Evolutionary conservation across 495 filamentous ascomycete genomes (phyloP), one percentile per base, ranked within the genome.

Genomic region (Xylaria scruposa): DNA sequence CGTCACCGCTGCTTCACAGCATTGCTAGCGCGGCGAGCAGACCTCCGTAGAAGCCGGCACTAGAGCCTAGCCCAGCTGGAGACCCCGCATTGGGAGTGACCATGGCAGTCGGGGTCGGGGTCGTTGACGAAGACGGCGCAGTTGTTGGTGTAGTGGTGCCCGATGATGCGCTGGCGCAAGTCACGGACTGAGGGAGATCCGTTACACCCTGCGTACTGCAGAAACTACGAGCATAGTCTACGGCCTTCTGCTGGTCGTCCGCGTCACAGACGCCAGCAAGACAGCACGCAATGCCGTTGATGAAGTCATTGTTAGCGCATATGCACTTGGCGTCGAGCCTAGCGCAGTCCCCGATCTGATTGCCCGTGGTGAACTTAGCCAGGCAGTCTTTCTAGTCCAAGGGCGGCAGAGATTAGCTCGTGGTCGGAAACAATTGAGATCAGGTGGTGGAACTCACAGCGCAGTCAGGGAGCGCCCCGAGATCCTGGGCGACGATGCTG

Each of bases 221-320:
- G 70, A 72, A 72, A 10, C 42, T 72, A 24, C 26, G n/a, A 31
- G 81, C 81, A 54, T 78, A 84, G 33, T 24, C 38, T 42, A 82
- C 73, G 19, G 84, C 83, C 33, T 70, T 13, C 49, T 86, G 49
- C 77, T 92, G 88, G 49, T 92, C 90, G 0, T 79, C 78, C 1
- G 70, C 9, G 56, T 78, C 72, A 80, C 94, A 97, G 12, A 70
- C 77, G 3, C 74, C 76, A 31, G 79, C 76, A 8, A 97, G 83
- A 78, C 94, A 97, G 83, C 91, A 92, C 38, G 89, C 81, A 69
- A 96, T 89, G 42, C 80, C 73, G 46, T 58, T 74, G 70, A 97
- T 84, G 83, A 93, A 92, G 10, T 78, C 76, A 7, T 78, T 73
- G 78, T 87, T 82, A 13, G 70, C 74, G 82, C 94, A 97, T 75